Conservation (phyloP, 495 filamentous ascomycete species). For the Thermothielavioides terrestris region DNA sequence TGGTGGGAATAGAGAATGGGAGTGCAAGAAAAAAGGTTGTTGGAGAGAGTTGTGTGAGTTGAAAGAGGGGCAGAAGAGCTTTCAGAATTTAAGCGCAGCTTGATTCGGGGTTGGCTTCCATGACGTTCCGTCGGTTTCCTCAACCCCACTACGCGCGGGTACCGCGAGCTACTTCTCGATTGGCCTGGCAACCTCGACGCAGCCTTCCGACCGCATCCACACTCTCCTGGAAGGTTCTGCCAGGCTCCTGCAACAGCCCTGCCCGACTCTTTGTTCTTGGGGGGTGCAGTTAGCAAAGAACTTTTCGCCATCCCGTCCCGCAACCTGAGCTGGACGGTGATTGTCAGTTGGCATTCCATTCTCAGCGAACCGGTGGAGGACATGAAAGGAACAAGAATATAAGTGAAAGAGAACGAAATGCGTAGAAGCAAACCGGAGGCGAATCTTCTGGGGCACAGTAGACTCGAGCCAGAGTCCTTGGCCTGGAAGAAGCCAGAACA, state of each 20-base stretch:
- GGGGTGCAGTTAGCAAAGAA: too few species aligned
- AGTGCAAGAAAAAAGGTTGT: constrained; percentile 12
- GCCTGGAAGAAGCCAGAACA: too few species aligned
- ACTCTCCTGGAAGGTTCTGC: constrained; percentile 24
- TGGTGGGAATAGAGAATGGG: constrained; percentile 12
- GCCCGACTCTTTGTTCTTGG: constrained; percentile 40
- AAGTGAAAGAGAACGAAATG: too few species aligned
- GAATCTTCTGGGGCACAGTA: too few species aligned
- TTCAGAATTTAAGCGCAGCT: constrained; percentile 26
- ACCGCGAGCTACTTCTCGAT: constrained; percentile 23
- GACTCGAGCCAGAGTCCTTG: too few species aligned
- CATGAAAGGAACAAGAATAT: too few species aligned
- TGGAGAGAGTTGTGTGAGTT: constrained; percentile 4
- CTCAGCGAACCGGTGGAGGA: too few species aligned
- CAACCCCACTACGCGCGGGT: constrained; percentile 25
- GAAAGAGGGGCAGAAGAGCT: constrained; percentile 26
- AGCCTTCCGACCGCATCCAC: constrained; percentile 11
- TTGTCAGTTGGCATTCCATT: too few species aligned
- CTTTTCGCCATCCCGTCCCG: too few species aligned
- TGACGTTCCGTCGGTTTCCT: constrained; percentile 27
- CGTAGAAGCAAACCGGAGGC: too few species aligned
- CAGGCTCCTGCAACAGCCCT: constrained; percentile 4
- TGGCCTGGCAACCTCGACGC: constrained; percentile 23
- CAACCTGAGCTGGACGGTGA: too few species aligned
- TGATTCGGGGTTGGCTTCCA: constrained; percentile 21